Base-by-base conservation (phyloP, 2,329 filamentous ascomycete genomes). In the Ceratocystis cubensis region DNA sequence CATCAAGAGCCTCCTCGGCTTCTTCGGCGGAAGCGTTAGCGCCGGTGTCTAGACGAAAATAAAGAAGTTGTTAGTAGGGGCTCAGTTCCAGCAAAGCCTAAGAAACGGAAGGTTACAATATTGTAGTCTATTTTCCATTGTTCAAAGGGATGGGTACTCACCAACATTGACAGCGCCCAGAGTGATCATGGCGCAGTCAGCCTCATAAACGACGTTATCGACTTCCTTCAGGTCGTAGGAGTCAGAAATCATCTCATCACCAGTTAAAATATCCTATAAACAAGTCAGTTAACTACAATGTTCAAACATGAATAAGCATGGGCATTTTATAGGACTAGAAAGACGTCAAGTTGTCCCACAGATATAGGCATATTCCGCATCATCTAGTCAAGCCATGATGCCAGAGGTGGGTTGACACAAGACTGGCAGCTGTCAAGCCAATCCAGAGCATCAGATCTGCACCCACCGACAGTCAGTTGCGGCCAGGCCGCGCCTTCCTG, bases 21-120 rank as follows among this genome's bases (percentile, higher is more conserved):
- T 88, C 93, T 82, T 97, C 94, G 69, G 94, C 92, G 73, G 93
- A 97, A 73, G 94, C 89, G 80, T 99, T 99, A 82, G 92, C 94
- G 77, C 94, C 94, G 74, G 83, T 94, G 78, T 94, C 88, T 91
- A 67, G 41, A 66, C 46, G 57, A 10, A 20, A 22, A 22, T 41
- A 45, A 33, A 65, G 61, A 50, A 37, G 13, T 30, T 25, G 45
- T 50, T 59, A 41, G 20, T 3, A 57, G 3, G 10, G 3, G 37
- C 13, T 41, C 37, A 15, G 37, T 41, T 41, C 3, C 37, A 41
- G 37, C 10, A 57, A 44, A 44, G 33, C n/a, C 10, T 1, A 4
- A 63, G 61, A 62, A 45, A 15, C 8, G 33, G 41, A 33, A 62
- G n/a, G 33, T 7, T 5, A n/a, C 25, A 44, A 6, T 22, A 10